Conservation (phyloP, 140 eudicot genomes). For the Ambrosia hybrid region DNA sequence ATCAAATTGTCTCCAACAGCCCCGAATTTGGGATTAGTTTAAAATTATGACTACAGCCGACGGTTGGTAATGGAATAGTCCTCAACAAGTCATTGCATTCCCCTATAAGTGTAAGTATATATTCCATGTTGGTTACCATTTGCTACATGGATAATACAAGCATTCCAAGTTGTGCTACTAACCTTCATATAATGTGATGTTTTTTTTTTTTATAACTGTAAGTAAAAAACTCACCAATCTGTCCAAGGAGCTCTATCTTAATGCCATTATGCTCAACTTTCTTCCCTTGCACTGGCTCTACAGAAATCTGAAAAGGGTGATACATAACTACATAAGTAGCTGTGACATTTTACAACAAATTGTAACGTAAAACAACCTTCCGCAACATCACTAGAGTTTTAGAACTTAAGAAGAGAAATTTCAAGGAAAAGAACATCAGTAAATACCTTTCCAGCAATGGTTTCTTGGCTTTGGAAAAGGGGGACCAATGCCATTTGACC, state of each 20-base stretch:
- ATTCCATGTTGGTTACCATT: neutral
- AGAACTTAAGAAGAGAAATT: slow-evolving; percentile 21
- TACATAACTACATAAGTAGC: slow-evolving; percentile 11
- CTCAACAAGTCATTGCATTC: neutral
- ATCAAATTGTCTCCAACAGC: too few relatives aligned
- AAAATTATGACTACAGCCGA: too few relatives aligned
- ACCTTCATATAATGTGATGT: neutral
- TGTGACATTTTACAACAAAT: slow-evolving; percentile 1
- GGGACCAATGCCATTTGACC: slow-evolving; percentile 91
- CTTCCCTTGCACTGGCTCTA: slow-evolving; percentile 95
- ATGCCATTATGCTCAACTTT: slow-evolving; percentile 98
- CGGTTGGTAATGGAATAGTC: neutral
- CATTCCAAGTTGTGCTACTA: slow-evolving; percentile 15
- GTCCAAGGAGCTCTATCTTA: slow-evolving; percentile 95
- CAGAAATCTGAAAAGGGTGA: slow-evolving; percentile 57
- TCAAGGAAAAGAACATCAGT: neutral
- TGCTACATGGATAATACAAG: slow-evolving; percentile 15
- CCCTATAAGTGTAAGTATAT: too few relatives aligned
- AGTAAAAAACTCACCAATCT: slow-evolving; percentile 66
- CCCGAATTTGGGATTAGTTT: too few relatives aligned
- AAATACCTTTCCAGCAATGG: slow-evolving; percentile 83
- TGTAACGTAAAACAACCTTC: slow-evolving; percentile 10
- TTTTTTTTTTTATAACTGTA: neutral
- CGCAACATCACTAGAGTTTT: neutral
- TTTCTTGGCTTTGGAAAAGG: slow-evolving; percentile 93